Base-by-base conservation (phyloP, 2,329 filamentous ascomycete species). In the Trichoderma sp. region DNA sequence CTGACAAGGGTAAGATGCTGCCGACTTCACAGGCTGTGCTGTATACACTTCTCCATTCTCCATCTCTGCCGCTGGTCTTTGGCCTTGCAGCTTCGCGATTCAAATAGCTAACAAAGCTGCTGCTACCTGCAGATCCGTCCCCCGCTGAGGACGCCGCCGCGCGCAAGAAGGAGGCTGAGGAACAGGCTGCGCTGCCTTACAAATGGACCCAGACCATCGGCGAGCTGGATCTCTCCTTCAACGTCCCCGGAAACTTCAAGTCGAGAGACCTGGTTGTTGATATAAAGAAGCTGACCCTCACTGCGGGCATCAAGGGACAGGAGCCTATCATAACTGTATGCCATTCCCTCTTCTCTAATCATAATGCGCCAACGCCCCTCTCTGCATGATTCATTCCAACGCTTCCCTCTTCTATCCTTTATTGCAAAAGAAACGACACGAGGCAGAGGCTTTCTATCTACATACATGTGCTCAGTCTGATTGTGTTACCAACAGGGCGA, bases 161-260 rank as follows among this genome's bases (percentile, higher is more conserved):
- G 68, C 84, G 83, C 71, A 90, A 88, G 70, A 89, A 90, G 78
- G 93, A 99, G 82, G 84, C 87, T 67, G 91, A 90, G 74, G 95
- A 99, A 82, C 95, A 99, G 83, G 91, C 89, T 50, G 87, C 90
- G 27, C 89, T 99, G 50, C 95, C 95, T 1, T 99, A 99, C 89
- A 95, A 96, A 82, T 99, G 95, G 95, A 91, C 87, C 12, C 95
- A 99, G 82, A 94, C 91, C 27, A 97, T 99, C 78, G 86, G 85
- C 73, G 95, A 98, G 76, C 82, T 97, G 69, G 92, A 97, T 76
- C 82, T 98, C 74, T 90, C 86, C 60, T 86, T 96, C 68, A 83
- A 86, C 32, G 88, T 99, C 1, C 91, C 94, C 0, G 90, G 86
- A 27, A 97, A 94, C 79, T 83, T 94, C 73, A 96, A 96, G 81